Evolutionary conservation across 306 rosid species (phyloP), one percentile per base, ranked within the genome.

Genomic region (Citrullus amarus): DNA sequence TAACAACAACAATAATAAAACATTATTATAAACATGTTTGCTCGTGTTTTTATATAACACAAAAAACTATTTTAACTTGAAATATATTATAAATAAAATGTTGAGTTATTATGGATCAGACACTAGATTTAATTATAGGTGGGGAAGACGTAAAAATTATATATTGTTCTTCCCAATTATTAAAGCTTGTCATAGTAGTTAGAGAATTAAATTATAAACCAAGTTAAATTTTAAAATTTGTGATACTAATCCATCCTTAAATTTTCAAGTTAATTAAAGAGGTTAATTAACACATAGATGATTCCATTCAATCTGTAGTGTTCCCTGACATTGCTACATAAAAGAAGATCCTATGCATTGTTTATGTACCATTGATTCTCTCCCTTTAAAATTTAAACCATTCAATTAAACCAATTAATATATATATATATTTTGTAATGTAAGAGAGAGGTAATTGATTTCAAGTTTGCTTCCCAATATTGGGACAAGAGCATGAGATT

Each of bases 401-500:
- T 66, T 2, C 14, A 50, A 66, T 66, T 0, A 25, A 25, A 25
- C 53, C 53, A 39, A 41, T n/a, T 0, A 2, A 48, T 50, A 50
- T 50, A 43, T 43, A 44, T 44, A 44, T 50, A 2, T 50, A 25
- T 59, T 5, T 63, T 10, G 4, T 43, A 48, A 48, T 48, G 73
- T 8, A 38, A 66, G 75, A 68, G 32, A 43, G 36, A 68, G 16
- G 6, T 39, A 68, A 17, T 36, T 17, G 48, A 38, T 38, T 65
- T 65, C 25, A 65, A 65, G 7, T 65, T 65, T 65, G 72, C 72
- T 65, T 65, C 72, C 44, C 44, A 62, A 65, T 14, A 36, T 65
- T 36, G 50, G 72, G 72, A 34, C 72, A 65, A 65, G 2, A 65
- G 72, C 72, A 65, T 65, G 72, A 8, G 72, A 65, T 65, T 65